phyloP scores from a whole-genome alignment of 352 stramenopile genomes.

The Phytophthora fragariaefolia region DNA sequence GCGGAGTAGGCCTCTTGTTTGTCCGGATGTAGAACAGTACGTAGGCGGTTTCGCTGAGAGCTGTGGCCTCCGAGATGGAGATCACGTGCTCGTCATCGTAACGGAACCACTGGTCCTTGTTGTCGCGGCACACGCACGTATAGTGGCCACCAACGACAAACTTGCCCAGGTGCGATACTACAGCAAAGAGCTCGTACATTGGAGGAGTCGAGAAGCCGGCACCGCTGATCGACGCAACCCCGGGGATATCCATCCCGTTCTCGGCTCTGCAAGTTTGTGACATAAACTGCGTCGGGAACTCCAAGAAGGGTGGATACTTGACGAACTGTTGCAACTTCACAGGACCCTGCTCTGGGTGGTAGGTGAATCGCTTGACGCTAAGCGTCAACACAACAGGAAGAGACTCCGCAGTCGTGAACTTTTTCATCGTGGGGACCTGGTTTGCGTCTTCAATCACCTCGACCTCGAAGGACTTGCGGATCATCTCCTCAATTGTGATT shows the following conservation, averaged over 20 bases:
- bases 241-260: slow-evolving; percentile 39
- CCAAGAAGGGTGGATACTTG: slow-evolving; percentile 76
- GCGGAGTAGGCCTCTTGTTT: slow-evolving; percentile 39
- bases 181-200: slow-evolving; percentile 85
- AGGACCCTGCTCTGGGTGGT: slow-evolving; percentile 76
- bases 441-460: slow-evolving; percentile 76
- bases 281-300: slow-evolving; percentile 73
- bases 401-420: slow-evolving; percentile 74
- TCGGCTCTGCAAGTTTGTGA: slow-evolving; percentile 69
- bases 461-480: slow-evolving; percentile 73
- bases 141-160: slow-evolving; percentile 86
- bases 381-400: slow-evolving; percentile 81
- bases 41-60: slow-evolving; percentile 79
- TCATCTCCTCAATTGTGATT: slow-evolving; percentile 81
- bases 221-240: slow-evolving; percentile 19
- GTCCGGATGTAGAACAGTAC: slow-evolving; percentile 85
- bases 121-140: slow-evolving; percentile 84
- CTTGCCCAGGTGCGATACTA: slow-evolving; percentile 84
- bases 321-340: slow-evolving; percentile 89
- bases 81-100: slow-evolving; percentile 87
- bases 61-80: slow-evolving; percentile 72
- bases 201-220: slow-evolving; percentile 48
- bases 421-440: slow-evolving; percentile 63
- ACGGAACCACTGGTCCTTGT: slow-evolving; percentile 89
- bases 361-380: slow-evolving; percentile 89